Evolutionary conservation across 495 filamentous ascomycete species (phyloP), one percentile per base, ranked within the genome.

Genomic region (Aspergillus baeticus): DNA sequence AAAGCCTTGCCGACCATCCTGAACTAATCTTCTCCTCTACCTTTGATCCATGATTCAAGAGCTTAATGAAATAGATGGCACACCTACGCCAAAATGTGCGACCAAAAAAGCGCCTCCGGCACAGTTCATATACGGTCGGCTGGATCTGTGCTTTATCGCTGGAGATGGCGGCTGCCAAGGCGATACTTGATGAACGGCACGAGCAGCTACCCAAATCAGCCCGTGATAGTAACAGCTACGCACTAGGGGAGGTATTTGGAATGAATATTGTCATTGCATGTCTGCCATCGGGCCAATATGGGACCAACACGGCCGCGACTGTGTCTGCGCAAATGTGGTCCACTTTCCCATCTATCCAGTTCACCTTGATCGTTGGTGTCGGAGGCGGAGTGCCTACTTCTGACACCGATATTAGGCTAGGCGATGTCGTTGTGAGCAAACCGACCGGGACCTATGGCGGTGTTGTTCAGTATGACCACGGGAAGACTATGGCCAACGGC

Each of bases 401-500:
- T 18, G 45, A 34, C 21, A 36, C 56, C 13, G 65, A 70, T 61
- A 67, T 74, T 18, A 60, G 70, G 7, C 63, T 76, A 0, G 71
- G 73, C 1, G 68, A 73, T 63, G 58, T 76, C 2, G 70, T 74
- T 2, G 67, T 74, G 15, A 73, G 71, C 43, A 54, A 59, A 2
- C 67, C 68, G 6, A 54, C 34, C 6, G 45, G 43, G 2, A 26
- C 7, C 7, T 41, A 51, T 46, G 60, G 63, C 8, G 70, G 71
- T 0, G 71, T 67, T 3, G 36, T 75, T 6, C 72, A 75, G 47
- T 75, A 71, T 56, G 69, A 75, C 46, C 65, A 67, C 35, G 77
- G 72, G 5, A 80, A 78, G 39, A 59, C 65, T 6, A 15, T 63
- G 22, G 23, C 42, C 1, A 64, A 59, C 10, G 67, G 67, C 5